These are phyloP conservation scores for Coprinopsis strossmayeri DNA, from an alignment of 768 basidiomycete genomes.

Conservation along the genomic window DNA sequence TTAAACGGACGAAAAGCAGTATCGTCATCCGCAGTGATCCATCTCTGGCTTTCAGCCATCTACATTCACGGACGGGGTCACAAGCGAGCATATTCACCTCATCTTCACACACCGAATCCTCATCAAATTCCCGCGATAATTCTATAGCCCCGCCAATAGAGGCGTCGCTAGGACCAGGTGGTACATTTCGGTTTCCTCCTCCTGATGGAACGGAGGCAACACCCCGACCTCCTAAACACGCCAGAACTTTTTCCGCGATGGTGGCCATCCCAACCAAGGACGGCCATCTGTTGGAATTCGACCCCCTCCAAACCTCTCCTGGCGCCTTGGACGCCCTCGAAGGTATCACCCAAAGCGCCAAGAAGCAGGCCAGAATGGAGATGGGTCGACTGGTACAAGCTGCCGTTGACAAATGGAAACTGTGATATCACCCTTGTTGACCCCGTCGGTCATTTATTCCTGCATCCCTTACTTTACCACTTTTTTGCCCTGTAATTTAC, in stretches of 20 bases:
- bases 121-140: slow-evolving; percentile 37
- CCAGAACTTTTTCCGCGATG: slow-evolving; percentile 45
- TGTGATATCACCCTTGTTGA: slow-evolving; percentile 23
- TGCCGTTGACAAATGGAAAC: slow-evolving; percentile 73
- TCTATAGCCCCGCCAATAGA: slow-evolving; percentile 25
- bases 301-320: slow-evolving; percentile 72
- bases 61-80: slow-evolving; percentile 43
- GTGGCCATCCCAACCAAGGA: slow-evolving; percentile 78
- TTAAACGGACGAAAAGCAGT: slow-evolving; percentile 48
- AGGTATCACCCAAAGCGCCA: slow-evolving; percentile 75
- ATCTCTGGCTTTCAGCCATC: slow-evolving; percentile 29
- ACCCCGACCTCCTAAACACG: slow-evolving; percentile 28
- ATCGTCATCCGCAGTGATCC: slow-evolving; percentile 60
- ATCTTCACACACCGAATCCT: slow-evolving; percentile 28
- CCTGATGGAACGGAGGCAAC: slow-evolving; percentile 22
- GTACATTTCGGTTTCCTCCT: slow-evolving; percentile 22
- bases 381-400: slow-evolving; percentile 68
- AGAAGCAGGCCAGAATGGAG: slow-evolving; percentile 74
- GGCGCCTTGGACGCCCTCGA: slow-evolving; percentile 67
- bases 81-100: slow-evolving; percentile 42
- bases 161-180: slow-evolving; percentile 16
- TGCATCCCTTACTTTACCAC: slow-evolving; percentile 6
- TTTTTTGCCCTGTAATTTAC: slow-evolving; percentile 5
- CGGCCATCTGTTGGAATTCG: slow-evolving; percentile 79
- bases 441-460: slow-evolving; percentile 4